Evolutionary conservation across 768 basidiomycete species (phyloP), one percentile per base, ranked within the genome.

Genomic region (Lyophyllum semitale): DNA sequence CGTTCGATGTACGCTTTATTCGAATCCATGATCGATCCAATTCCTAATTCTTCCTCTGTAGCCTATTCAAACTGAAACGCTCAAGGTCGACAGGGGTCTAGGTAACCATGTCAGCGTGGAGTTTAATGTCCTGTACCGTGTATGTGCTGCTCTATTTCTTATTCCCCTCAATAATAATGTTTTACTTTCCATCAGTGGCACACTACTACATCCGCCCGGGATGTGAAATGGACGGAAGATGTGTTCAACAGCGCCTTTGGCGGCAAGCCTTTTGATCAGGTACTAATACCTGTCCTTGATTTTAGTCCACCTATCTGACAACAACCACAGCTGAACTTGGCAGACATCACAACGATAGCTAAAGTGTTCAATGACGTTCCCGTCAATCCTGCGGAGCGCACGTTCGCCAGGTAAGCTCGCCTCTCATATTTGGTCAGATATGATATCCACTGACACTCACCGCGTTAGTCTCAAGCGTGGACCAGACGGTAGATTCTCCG

Each of bases 101-200:
- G 88, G 88, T 15, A 88, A 89, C 58, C 80, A 81, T 50, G 77
- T 78, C 58, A 87, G 85, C 20, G 74, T 87, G 32, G 88, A 91
- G 61, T 89, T 89, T 73, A 88, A 76, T 45, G 52, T 78, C 15
- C 63, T 79, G 1, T 79, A 79, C 65, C 48, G 77, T 38, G 77
- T 75, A 58, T 25, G 68, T 61, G 3, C 13, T 8, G 17, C 30
- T 26, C 18, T 12, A 48, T 13, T 26, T 30, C 9, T 29, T 11
- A 4, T 1, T 29, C 35, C 12, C 32, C 7, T 18, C 27, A 12
- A 35, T 20, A 18, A 43, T 47, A n/a, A 38, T 41, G 15, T 47
- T 20, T 27, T 40, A 8, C 17, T 27, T 15, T 18, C 7, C 22
- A n/a, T 51, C n/a, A 77, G 74, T 87, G 85, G 85, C 86, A 88